Base-by-base conservation (phyloP, 768 basidiomycete species). In the Russula griseocarnosa region DNA sequence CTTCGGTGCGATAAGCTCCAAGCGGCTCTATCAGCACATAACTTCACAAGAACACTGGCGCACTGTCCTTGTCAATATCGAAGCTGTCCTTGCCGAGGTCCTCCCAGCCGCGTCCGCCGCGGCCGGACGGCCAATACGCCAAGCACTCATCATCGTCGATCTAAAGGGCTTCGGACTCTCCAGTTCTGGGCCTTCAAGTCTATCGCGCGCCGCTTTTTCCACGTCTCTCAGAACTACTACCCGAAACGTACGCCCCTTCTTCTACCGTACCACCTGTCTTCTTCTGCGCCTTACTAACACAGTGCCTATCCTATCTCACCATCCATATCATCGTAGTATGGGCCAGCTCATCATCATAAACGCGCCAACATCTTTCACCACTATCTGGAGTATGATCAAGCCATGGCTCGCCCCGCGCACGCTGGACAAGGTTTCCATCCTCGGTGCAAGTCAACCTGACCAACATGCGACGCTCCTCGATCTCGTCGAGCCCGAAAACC, bases 121-220 rank as follows among this genome's bases (percentile, higher is more conserved):
- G 28, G 83, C 84, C 40, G 83, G 82, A 42, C 77, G 71, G 60
- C 75, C 65, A 3, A 77, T 89, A 49, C 79, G 76, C 5, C 79
- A 81, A 52, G 78, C 79, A 1, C 78, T 89, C 30, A 83, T 87
- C 47, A 84, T 91, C 62, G 83, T 87, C 28, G 86, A 91, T 69
- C 76, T 90, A 57, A 82, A 86, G 71, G 87, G 81, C 11, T 88
- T 90, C 72, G 81, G 86, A 16, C 72, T 89, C 52, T 73, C 77
- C 83, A 88, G 67, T 91, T 90, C 69, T 91, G 88, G 88, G 83
- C 88, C 69, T 84, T 88, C 77, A 88, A 86, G 71, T 75, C 79
- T 50, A 76, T 90, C n/a, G 80, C 80, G 26, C 78, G 83, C 55
- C 75, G 73, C 55, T 83, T 85, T 8, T 87, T 90, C 72, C 87